Evolutionary conservation across 495 filamentous ascomycete species (phyloP), one percentile per base, ranked within the genome.

Genomic region (Xylaria flabelliformis): DNA sequence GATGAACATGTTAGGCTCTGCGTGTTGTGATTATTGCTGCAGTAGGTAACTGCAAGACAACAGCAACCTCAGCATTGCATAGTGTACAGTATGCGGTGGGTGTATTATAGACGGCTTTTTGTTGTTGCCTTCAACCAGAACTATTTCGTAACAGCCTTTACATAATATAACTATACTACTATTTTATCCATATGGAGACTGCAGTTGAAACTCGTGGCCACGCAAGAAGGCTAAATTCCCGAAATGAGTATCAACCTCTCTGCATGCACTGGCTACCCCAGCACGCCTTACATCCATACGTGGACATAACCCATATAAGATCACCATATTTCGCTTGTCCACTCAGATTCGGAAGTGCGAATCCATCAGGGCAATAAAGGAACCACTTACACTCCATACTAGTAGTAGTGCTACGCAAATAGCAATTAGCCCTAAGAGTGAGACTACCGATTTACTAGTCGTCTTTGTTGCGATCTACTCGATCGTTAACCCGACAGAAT

Each of bases 211-310:
- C 24, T 29, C 12, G 51, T 13, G 51, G 50, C 50, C 24, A 29
- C 53, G 53, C 26, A 32, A 56, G 53, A 32, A 56, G 53, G 53
- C 53, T 56, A 56, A 56, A 56, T 56, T 56, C 24, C 53, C 53
- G 53, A 56, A 56, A 56, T 56, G 53, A 56, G 53, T 12, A 56
- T 56, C 53, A 15, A 56, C 53, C 19, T 56, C 19, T 56, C 53
- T 17, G 12, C 53, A 56, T 56, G 53, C 53, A 56, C 4, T 4
- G 4, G 8, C 51, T 29, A 55, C 12, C 24, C 51, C 24, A 55
- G 51, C 51, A 24, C 50, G 29, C n/a, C 50, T 13, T 56, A 32
- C 53, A 12, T 15, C 51, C 51, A 55, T 56, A 29, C 53, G 26
- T 51, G 48, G 48, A 51, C n/a, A 21, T 19, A n/a, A n/a, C 46